These are phyloP conservation scores for Usnea hakonensis DNA, from an alignment of 495 filamentous ascomycete genomes.

Conservation along the genomic window DNA sequence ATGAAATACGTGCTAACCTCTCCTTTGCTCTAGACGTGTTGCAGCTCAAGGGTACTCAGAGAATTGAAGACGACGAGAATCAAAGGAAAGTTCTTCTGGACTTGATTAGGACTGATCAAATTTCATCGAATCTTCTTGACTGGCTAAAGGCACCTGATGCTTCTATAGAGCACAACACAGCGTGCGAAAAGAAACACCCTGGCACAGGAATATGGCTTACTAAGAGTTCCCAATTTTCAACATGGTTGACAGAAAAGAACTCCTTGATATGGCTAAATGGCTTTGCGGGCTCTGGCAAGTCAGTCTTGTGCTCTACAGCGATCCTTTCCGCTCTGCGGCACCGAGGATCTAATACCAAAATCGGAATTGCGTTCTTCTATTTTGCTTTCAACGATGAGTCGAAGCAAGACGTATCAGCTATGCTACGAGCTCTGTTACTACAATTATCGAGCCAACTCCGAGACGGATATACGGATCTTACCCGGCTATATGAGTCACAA, in stretches of 20 bases:
- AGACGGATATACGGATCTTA: constrained; percentile 20
- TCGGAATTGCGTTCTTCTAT: constrained; percentile 36
- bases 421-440: constrained; percentile 34
- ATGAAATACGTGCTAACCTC: constrained; percentile 27
- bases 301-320: constrained; percentile 28
- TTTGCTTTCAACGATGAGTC: constrained; percentile 34
- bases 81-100: constrained; percentile 20
- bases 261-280: constrained; percentile 37
- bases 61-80: constrained; percentile 19
- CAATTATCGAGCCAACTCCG: constrained; percentile 30
- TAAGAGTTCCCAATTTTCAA: constrained; percentile 21
- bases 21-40: constrained; percentile 27
- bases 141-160: constrained; percentile 32
- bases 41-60: constrained; percentile 20
- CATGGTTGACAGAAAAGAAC: constrained; percentile 27
- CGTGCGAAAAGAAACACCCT: constrained; percentile 24
- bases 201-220: constrained; percentile 32
- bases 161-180: constrained; percentile 27
- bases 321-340: constrained; percentile 26
- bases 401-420: constrained; percentile 27
- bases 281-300: constrained; percentile 27
- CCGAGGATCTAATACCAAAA: constrained; percentile 3
- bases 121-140: constrained; percentile 24
- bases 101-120: constrained; percentile 21
- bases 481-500: constrained; percentile 18